A percentile compares a stretch with the other conserved stretches of the same genome.
Evolutionary conservation across 2,329 filamentous ascomycete species (phyloP).

Genomic region (Fusarium bulbicola): DNA sequence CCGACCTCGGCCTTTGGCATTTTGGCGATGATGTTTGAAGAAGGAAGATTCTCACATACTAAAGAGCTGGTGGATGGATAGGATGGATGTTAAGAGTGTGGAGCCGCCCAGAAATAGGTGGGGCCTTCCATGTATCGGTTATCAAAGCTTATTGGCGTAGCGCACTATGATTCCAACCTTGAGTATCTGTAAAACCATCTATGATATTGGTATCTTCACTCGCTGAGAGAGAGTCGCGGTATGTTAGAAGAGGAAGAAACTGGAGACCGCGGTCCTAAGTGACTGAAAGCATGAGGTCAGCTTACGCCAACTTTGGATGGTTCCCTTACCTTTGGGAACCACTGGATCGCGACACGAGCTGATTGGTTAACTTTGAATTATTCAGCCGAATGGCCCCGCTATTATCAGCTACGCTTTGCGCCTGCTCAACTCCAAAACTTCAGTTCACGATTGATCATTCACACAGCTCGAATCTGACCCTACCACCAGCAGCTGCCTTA

Average conservation of each 20-base stretch:
- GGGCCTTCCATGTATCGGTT: neutral
- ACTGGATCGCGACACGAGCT: neutral
- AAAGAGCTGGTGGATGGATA: neutral
- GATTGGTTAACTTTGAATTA: neutral
- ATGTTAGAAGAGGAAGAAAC: neutral
- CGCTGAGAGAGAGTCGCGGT: neutral
- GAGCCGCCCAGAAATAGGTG: neutral
- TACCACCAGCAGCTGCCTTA: neutral
- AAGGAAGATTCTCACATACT: neutral
- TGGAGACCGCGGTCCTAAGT: no score
- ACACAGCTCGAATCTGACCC: neutral
- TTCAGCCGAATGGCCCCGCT: neutral
- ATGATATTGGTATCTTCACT: neutral
- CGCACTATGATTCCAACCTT: neutral
- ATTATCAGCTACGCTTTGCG: neutral
- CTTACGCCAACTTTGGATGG: neutral
- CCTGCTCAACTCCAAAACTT: neutral
- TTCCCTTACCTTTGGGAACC: neutral
- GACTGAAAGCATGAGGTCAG: neutral
- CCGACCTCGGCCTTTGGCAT: constrained; percentile 96
- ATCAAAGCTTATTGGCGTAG: neutral
- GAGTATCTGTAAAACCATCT: neutral
- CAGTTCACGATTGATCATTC: neutral
- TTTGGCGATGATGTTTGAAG: constrained; percentile 46
- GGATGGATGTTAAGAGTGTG: neutral